Evolutionary conservation across 805 yeast species (phyloP).

Genomic region (Candida coleopterorum): DNA sequence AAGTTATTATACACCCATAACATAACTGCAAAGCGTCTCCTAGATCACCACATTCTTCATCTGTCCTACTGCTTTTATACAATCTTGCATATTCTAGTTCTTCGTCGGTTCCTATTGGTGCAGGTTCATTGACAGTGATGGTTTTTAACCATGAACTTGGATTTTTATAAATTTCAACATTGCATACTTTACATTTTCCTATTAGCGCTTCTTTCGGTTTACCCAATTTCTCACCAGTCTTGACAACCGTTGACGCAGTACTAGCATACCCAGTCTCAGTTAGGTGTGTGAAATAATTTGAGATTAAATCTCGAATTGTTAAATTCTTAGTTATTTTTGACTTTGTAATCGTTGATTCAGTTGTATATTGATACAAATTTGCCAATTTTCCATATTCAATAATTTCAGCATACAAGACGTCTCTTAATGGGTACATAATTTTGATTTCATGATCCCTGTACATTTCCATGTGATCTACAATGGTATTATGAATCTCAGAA

Average conservation of each 20-base stretch:
- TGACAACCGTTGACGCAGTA: slow-evolving; percentile 86
- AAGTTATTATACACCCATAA: slow-evolving; percentile 70
- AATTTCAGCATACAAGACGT: slow-evolving; percentile 66
- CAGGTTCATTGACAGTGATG: slow-evolving; percentile 59
- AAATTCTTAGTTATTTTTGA: slow-evolving; percentile 58
- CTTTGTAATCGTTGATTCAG: slow-evolving; percentile 16
- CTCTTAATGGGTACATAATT: slow-evolving; percentile 68
- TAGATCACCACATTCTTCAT: slow-evolving; percentile 6
- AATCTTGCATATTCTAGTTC: slow-evolving; percentile 28
- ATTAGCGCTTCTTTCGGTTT: slow-evolving; percentile 29
- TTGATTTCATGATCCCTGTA: slow-evolving; percentile 31
- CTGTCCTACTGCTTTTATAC: slow-evolving; percentile 4
- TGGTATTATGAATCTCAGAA: slow-evolving; percentile 47
- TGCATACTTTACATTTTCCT: slow-evolving; percentile 53
- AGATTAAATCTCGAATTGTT: slow-evolving; percentile 76
- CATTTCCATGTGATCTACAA: slow-evolving; percentile 40
- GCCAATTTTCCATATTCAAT: slow-evolving; percentile 46
- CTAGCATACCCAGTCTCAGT: slow-evolving; percentile 77
- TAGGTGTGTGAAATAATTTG: slow-evolving; percentile 64
- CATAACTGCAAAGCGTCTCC: slow-evolving; percentile 41
- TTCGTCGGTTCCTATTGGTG: slow-evolving; percentile 39
- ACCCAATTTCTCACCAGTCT: slow-evolving; percentile 75
- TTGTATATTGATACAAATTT: slow-evolving; percentile 30
- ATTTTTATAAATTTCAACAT: slow-evolving; percentile 45
- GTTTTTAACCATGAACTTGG: slow-evolving; percentile 64